These are phyloP conservation scores for Earliella scabrosa DNA, from an alignment of 1,284 basidiomycete species.

Conservation along the genomic window DNA sequence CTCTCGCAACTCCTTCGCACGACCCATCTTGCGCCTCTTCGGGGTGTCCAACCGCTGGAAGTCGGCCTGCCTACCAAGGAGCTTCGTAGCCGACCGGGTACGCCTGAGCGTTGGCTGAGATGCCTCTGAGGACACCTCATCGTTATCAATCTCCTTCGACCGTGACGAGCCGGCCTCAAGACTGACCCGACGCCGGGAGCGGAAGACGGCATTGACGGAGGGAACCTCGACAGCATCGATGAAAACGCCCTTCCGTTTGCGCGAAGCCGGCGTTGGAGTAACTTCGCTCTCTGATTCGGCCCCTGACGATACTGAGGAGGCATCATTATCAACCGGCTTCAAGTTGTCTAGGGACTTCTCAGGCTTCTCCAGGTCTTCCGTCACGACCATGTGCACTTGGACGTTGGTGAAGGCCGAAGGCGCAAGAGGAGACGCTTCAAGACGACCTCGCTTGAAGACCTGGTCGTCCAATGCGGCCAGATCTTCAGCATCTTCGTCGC, in stretches of 20 bases:
- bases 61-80: constrained; percentile 15
- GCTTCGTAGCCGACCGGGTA: constrained; percentile 30
- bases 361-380: neutral
- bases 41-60: constrained; percentile 23
- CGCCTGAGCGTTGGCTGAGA: constrained; percentile 18
- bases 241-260: constrained; percentile 52
- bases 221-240: constrained; percentile 63
- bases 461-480: constrained; percentile 18
- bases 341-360: neutral
- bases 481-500: constrained; percentile 33
- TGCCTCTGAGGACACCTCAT: neutral
- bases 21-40: constrained; percentile 24
- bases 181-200: constrained; percentile 7
- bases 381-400: constrained; percentile 15
- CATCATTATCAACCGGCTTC: neutral
- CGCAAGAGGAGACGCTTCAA: constrained; percentile 13
- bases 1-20: constrained; percentile 17
- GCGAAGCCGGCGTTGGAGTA: constrained; percentile 23
- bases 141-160: neutral
- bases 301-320: constrained; percentile 5
- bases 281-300: neutral
- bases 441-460: constrained; percentile 34
- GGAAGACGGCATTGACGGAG: constrained; percentile 13
- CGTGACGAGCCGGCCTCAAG: neutral
- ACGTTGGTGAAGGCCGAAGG: constrained; percentile 11